Evolutionary conservation across 129 eudicot species (phyloP).

Genomic region (Oenanthe sinensis): DNA sequence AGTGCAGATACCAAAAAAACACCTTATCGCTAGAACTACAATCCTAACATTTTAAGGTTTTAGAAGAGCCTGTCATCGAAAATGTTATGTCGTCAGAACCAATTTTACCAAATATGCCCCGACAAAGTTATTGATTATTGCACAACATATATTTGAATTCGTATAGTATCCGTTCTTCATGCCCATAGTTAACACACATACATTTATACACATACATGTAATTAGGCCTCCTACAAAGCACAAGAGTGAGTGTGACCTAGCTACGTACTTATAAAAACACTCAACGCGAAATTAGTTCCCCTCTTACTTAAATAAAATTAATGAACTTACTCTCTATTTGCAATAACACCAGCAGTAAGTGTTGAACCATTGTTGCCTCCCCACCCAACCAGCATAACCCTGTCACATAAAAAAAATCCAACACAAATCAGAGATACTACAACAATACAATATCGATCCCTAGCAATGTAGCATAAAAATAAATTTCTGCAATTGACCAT

Average conservation of each 20-base stretch:
- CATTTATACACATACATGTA: neutral
- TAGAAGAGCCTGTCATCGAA: neutral
- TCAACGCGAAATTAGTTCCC: neutral
- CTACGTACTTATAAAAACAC: too few species aligned
- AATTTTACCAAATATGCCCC: neutral
- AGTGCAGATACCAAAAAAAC: neutral
- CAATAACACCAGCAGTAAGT: conserved; percentile 91
- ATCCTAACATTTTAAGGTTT: neutral
- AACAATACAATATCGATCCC: neutral
- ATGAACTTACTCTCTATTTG: conserved; percentile 81
- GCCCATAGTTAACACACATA: neutral
- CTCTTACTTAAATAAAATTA: neutral
- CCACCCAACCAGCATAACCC: conserved; percentile 99
- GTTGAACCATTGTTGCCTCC: conserved; percentile 99
- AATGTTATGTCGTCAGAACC: too few species aligned
- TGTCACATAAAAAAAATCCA: conserved; percentile 5
- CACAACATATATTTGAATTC: too few species aligned
- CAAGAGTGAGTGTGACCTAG: neutral
- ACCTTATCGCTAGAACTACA: neutral
- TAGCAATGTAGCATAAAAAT: neutral
- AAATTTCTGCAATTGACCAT: neutral
- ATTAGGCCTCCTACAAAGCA: neutral
- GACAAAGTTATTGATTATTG: too few species aligned
- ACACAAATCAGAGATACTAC: neutral
- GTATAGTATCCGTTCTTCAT: neutral